These are phyloP conservation scores for Boletus rufocinnamomeus DNA, from an alignment of 768 basidiomycete genomes.

Conservation along the genomic window DNA sequence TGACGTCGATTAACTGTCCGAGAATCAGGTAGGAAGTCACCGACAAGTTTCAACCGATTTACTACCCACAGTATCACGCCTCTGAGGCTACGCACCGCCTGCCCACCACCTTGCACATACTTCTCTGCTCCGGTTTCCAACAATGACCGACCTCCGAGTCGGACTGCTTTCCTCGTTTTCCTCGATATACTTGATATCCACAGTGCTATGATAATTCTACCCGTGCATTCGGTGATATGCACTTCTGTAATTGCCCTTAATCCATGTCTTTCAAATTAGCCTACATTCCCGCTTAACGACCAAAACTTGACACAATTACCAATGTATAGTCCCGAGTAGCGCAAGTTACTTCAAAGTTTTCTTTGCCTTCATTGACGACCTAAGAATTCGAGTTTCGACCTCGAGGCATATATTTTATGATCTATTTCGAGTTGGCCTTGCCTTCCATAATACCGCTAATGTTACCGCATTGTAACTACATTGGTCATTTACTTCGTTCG, in stretches of 20 bases:
- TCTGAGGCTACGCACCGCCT: background rate
- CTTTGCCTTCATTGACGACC: background rate
- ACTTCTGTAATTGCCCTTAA: background rate
- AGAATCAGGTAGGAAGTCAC: too few relatives aligned
- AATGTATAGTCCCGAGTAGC: background rate
- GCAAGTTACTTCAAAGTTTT: background rate
- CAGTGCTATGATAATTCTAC: background rate
- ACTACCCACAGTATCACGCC: background rate
- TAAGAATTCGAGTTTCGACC: background rate
- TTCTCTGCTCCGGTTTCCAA: background rate
- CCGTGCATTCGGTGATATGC: background rate
- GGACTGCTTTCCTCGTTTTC: background rate
- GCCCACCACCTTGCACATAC: background rate
- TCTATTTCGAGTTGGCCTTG: background rate
- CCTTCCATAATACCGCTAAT: background rate
- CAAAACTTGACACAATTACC: background rate
- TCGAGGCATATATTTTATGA: background rate
- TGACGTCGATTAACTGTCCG: too few relatives aligned
- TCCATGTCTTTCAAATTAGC: background rate
- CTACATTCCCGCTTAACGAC: conserved; percentile 29
- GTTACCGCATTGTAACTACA: too few relatives aligned
- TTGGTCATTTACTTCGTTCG: background rate
- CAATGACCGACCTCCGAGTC: background rate
- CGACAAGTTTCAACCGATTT: too few relatives aligned
- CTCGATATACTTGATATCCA: background rate